Base-by-base conservation (phyloP, 2,329 filamentous ascomycete genomes). In the Colletotrichum sp. region DNA sequence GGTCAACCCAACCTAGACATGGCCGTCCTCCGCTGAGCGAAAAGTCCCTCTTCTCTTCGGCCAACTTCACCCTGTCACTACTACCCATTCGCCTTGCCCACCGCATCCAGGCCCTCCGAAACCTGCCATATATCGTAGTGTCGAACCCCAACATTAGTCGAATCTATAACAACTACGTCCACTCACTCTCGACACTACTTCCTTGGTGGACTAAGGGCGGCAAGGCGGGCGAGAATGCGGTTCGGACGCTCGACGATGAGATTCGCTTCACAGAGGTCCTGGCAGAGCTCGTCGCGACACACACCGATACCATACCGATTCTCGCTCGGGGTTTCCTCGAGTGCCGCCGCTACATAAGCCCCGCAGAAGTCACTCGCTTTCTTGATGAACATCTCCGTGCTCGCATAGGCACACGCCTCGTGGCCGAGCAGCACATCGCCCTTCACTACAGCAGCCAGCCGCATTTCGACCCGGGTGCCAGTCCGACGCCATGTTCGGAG, bases 371-470 rank as follows among this genome's bases (percentile, higher is more conserved):
- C n/a, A 98, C 96, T 0, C 89, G 90, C 21, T 99, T 98, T 81
- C 89, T 99, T 38, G 96, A 99, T 83, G 95, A 97, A 81, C 97
- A 99, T 85, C 89, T 99, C 61, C 94, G 96, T 63, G 96, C 97
- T 6, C 91, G 97, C 73, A 99, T 99, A 79, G 97, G 97, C 78
- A 99, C 97, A 3, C 90, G 97, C 18, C 88, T 99, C 78, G 95
- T 99, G 70, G 97, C 96, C 6, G 97, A 99, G 86, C 97, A 99
- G 85, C 97, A 99, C 84, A 95, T 99, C 78, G 96, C 96, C 16
- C 88, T 98, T 61, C 97, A 98, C 83, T 90, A 91, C 78, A 90
- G 88, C 81, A 89, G 86, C 74, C 93, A 95, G 77, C 94, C 95
- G 16, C 93, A 96, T 81, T 90, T 91, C 72, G 90, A 93, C 76